phyloP scores from a whole-genome alignment of 1,284 basidiomycete genomes.

The Trametes polyzona region DNA sequence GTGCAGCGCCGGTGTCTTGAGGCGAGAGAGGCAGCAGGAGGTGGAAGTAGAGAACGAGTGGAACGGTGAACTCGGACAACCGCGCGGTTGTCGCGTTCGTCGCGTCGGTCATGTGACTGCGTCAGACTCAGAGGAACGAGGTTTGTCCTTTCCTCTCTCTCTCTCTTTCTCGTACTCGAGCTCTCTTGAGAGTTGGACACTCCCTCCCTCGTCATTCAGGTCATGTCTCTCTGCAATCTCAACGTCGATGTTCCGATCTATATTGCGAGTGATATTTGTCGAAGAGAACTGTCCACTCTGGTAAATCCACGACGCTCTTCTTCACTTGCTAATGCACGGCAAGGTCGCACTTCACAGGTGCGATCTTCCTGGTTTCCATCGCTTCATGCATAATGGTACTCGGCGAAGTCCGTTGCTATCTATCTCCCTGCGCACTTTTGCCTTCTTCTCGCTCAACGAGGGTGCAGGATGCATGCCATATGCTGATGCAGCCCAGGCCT shows the following conservation, averaged over 20 bases:
- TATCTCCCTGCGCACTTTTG: too few relatives aligned
- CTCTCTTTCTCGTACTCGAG: neutral
- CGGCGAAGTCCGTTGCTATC: too few relatives aligned
- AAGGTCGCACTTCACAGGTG: neutral
- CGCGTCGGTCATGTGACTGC: slow-evolving; percentile 25
- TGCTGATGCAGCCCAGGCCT: too few relatives aligned
- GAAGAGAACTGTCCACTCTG: too few relatives aligned
- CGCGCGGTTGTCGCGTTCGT: slow-evolving; percentile 23
- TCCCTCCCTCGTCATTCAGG: neutral
- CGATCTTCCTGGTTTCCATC: neutral
- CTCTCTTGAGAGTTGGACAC: too few relatives aligned
- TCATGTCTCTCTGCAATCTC: neutral
- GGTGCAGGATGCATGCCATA: too few relatives aligned
- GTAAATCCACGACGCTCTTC: neutral
- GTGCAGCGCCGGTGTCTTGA: neutral
- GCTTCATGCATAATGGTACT: too few relatives aligned
- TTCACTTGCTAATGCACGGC: neutral
- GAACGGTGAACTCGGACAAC: slow-evolving; percentile 7
- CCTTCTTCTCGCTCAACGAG: too few relatives aligned
- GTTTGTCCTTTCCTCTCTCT: neutral
- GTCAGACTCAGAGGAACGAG: neutral
- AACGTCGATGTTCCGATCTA: neutral
- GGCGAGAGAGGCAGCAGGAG: neutral
- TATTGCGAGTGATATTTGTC: neutral
- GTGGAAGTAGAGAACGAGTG: slow-evolving; percentile 11